These are phyloP conservation scores for Nitzschia sp. DNA, from an alignment of 108 stramenopile genomes.

Conservation along the genomic window DNA sequence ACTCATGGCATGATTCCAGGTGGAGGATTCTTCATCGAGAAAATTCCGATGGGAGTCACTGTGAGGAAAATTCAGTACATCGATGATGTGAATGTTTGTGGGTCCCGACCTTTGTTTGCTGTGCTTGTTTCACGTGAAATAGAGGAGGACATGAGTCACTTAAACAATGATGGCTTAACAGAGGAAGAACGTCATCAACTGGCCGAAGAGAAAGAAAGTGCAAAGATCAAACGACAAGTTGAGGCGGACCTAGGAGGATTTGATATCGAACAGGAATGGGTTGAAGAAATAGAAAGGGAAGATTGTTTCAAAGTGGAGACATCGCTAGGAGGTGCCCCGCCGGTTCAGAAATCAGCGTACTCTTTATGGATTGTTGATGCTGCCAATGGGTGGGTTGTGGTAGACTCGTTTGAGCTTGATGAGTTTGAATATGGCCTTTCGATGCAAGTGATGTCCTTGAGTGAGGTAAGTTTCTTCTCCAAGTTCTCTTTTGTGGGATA, in stretches of 20 bases:
- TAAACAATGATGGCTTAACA: conserved; percentile 77
- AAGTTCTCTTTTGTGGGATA: not conserved
- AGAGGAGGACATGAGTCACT: conserved; percentile 65
- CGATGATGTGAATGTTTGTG: conserved; percentile 62
- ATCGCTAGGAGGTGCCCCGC: conserved; percentile 71
- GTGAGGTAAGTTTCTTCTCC: conserved; percentile 53
- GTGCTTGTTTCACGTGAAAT: conserved; percentile 75
- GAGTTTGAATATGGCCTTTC: conserved; percentile 75
- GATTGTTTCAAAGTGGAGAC: conserved; percentile 75
- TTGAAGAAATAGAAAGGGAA: conserved; percentile 84
- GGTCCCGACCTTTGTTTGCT: conserved; percentile 69
- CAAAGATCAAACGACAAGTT: conserved; percentile 75
- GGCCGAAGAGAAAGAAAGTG: conserved; percentile 76
- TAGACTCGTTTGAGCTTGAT: conserved; percentile 74
- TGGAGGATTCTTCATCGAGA: conserved; percentile 71
- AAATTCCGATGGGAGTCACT: conserved; percentile 73
- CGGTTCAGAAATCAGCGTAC: conserved; percentile 56
- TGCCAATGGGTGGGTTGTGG: conserved; percentile 68
- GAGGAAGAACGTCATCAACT: conserved; percentile 69
- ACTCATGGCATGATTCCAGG: conserved; percentile 73
- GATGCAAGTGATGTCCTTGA: conserved; percentile 70
- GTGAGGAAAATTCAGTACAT: conserved; percentile 77
- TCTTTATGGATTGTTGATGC: conserved; percentile 88
- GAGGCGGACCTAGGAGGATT: conserved; percentile 90
- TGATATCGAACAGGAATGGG: conserved; percentile 89